A percentile compares a stretch with the other conserved stretches of the same genome.
These are phyloP conservation scores for Fusarium redolens DNA, from an alignment of 2,329 filamentous ascomycete genomes.

Conservation along the genomic window DNA sequence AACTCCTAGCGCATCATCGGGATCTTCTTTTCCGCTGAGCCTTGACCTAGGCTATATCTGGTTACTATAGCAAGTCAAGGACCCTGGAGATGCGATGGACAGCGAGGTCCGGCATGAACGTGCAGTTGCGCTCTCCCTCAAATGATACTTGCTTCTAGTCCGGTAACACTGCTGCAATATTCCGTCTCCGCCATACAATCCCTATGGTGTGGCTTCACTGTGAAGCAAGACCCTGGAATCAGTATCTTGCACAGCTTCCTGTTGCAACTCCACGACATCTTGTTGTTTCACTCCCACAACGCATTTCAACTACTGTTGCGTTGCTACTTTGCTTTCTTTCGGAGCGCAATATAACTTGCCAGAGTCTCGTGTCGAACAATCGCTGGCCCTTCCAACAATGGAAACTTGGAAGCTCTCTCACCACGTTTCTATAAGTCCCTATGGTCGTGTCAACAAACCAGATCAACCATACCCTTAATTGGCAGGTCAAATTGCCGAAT, in stretches of 20 bases:
- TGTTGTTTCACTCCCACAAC: neutral
- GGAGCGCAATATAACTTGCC: neutral
- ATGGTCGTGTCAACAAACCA: neutral
- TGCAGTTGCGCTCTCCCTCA: conserved; percentile 1
- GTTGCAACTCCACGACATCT: neutral
- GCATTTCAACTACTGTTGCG: neutral
- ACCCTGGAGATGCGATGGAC: neutral
- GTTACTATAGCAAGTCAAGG: conserved; percentile 1
- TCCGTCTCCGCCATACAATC: neutral
- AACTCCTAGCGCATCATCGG: conserved; percentile 23
- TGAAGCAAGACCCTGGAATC: conserved; percentile 7
- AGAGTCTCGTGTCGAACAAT: neutral
- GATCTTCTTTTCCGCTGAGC: conserved; percentile 18
- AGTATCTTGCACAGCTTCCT: conserved; percentile 1
- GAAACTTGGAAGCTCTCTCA: neutral
- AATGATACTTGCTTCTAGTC: conserved; percentile 3
- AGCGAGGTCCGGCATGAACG: conserved; percentile 6
- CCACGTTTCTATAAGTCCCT: neutral
- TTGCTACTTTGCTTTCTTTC: neutral
- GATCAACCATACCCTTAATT: neutral
- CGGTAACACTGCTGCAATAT: neutral
- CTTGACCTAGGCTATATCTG: neutral
- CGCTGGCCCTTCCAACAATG: neutral
- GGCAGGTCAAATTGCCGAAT: neutral
- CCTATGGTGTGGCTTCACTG: conserved; percentile 12